phyloP scores from a whole-genome alignment of 106 monocot genomes.

The Platanthera guangdongensis region DNA sequence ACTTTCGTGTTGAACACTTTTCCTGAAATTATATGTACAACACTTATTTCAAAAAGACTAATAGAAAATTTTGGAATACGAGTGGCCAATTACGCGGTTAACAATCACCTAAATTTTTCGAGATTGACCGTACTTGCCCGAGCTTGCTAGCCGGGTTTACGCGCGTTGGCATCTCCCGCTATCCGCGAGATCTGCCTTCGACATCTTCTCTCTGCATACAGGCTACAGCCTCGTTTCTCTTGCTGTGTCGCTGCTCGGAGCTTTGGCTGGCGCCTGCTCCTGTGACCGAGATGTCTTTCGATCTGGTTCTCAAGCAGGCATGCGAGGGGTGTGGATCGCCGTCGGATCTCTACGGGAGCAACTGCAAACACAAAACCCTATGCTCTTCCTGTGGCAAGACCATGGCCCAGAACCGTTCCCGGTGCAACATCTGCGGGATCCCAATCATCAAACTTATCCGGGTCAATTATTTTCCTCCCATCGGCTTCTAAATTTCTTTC shows the following conservation, averaged over 20 bases:
- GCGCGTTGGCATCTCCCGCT: too few relatives aligned
- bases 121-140: too few relatives aligned
- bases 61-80: too few relatives aligned
- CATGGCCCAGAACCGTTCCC: slow-evolving; percentile 19
- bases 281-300: slow-evolving; percentile 5
- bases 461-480: slow-evolving; percentile 1
- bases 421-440: slow-evolving; percentile 23
- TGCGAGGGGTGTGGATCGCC: slow-evolving; percentile 27
- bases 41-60: too few relatives aligned
- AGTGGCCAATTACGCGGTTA: too few relatives aligned
- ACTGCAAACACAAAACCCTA: slow-evolving; percentile 26
- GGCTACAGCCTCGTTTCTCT: background rate
- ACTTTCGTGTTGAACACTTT: too few relatives aligned
- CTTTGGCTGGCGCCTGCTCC: background rate
- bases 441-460: slow-evolving; percentile 20
- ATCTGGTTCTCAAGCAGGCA: slow-evolving; percentile 12
- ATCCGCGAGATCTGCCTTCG: too few relatives aligned
- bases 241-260: background rate
- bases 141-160: too few relatives aligned
- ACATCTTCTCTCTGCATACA: too few relatives aligned
- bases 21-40: too few relatives aligned
- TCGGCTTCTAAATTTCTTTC: background rate
- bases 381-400: slow-evolving; percentile 16
- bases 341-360: slow-evolving; percentile 28
- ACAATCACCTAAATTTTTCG: too few relatives aligned